These are phyloP conservation scores for Linum usitatissimum DNA, from an alignment of 345 rosid species.

Conservation along the genomic window DNA sequence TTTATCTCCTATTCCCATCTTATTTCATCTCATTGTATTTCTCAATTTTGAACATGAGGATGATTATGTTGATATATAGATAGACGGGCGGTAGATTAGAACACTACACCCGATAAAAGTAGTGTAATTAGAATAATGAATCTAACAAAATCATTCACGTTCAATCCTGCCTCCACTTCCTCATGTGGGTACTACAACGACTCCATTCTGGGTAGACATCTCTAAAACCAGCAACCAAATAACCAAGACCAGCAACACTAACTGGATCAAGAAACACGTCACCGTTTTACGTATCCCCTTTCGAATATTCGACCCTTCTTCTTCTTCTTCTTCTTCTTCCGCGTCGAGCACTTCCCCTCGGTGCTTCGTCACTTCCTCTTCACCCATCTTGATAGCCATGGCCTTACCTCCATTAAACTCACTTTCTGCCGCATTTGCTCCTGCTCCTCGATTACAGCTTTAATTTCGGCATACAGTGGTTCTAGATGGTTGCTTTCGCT, in stretches of 20 bases:
- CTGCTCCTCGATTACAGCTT: conserved; percentile 33
- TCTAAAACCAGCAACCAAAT: no score
- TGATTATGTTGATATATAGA: no score
- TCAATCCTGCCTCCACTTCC: background rate
- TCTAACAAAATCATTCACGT: no score
- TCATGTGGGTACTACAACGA: conserved; percentile 41
- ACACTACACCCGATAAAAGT: no score
- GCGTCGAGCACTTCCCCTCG: conserved; percentile 16
- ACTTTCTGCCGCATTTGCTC: conserved; percentile 28
- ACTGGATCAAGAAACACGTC: conserved; percentile 41
- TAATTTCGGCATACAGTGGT: conserved; percentile 24
- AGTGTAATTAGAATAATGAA: no score
- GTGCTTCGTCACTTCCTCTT: conserved; percentile 30
- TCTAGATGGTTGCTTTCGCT: no score
- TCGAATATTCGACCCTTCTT: conserved; percentile 40
- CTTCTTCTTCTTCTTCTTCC: no score
- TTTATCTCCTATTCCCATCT: no score
- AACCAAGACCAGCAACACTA: conserved; percentile 38
- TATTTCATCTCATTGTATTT: no score
- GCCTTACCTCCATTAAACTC: conserved; percentile 40
- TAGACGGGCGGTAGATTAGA: no score
- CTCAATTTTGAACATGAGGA: no score
- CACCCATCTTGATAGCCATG: conserved; percentile 34
- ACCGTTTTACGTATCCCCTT: conserved; percentile 34
- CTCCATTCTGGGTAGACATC: conserved; percentile 25